Evolutionary conservation across 2,329 filamentous ascomycete genomes (phyloP).

Genomic region (Colletotrichum karsti): DNA sequence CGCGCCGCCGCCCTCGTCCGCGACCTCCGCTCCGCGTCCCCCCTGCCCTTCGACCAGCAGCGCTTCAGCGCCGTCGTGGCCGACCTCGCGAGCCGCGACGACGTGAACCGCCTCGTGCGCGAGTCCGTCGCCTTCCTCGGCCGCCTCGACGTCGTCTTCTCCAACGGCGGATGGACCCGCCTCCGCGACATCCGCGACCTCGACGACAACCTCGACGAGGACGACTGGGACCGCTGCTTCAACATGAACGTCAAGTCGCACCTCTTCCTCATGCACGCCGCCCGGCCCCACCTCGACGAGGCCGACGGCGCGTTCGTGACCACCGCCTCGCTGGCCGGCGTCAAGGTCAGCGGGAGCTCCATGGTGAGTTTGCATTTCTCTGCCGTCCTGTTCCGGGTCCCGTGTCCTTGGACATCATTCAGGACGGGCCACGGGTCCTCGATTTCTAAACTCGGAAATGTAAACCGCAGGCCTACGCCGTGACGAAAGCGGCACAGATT

Average conservation of each 20-base stretch:
- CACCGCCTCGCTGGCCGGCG: conserved; percentile 71
- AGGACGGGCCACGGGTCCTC: not conserved
- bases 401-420: not conserved
- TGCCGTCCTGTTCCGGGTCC: not conserved
- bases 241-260: conserved; percentile 61
- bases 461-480: conserved; percentile 70
- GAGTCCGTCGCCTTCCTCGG: conserved; percentile 67
- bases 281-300: conserved; percentile 52
- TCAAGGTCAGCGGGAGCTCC: conserved; percentile 69
- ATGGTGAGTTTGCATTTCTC: conserved; percentile 47
- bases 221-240: conserved; percentile 57
- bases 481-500: conserved; percentile 79
- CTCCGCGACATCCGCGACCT: conserved; percentile 54
- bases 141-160: conserved; percentile 79
- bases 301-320: conserved; percentile 67
- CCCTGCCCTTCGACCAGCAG: conserved; percentile 35
- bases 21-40: conserved; percentile 52
- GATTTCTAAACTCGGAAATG: not conserved
- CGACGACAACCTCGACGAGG: conserved; percentile 55
- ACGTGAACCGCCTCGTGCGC: conserved; percentile 67
- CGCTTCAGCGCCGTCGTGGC: conserved; percentile 66
- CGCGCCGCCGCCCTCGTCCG: conserved; percentile 63
- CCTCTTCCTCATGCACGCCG: conserved; percentile 55
- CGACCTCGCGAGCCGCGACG: conserved; percentile 68
- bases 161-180: conserved; percentile 72